Evolutionary conservation across 352 stramenopile genomes (phyloP), one percentile per base, ranked within the genome.

Genomic region (Globisporangium cederbergense): DNA sequence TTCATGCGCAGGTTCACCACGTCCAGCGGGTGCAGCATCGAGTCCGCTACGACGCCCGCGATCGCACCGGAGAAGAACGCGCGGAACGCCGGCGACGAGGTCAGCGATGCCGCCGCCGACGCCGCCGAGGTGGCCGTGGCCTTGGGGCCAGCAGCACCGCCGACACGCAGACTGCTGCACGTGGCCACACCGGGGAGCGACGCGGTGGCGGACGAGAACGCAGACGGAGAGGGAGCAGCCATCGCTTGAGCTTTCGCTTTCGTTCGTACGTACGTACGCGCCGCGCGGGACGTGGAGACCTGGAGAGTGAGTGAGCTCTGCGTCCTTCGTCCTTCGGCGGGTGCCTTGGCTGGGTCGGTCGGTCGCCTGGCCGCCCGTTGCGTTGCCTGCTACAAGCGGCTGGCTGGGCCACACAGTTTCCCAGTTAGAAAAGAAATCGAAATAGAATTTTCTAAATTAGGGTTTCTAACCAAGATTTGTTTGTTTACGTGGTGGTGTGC

Each of bases 1-100:
- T 95, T 95, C 76, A 92, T 91, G 47, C 86, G 86, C 47, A 93
- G 62, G 67, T 92, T 95, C 62, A 95, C 84, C 20, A 88, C 88
- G 60, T 95, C 86, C 47, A 95, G 70, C 30, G 86, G 86, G 47
- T 93, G 83, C 57, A 91, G 68, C 65, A 92, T 74, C 43, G 80
- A 89, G 66, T 95, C 86, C 14, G 86, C 80, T 34, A 91, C 80
- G 42, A 92, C 72, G 32, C 86, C 86, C 0, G 86, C 83, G 18
- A 91, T 75, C 2, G 83, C 84, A 25, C 86, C 86, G 0, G 86
- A 90, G 53, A 83, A 81, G 58, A 93, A 71, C 8, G 81, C 78
- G 67, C 81, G 77, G 32, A 81, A 71, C 40, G 82, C 76, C 9
- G 81, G 79, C 34, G 79, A 81, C n/a, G 25, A 18, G 8, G 28